Conservation (phyloP, 129 eudicot species). For the Calendula officinalis region DNA sequence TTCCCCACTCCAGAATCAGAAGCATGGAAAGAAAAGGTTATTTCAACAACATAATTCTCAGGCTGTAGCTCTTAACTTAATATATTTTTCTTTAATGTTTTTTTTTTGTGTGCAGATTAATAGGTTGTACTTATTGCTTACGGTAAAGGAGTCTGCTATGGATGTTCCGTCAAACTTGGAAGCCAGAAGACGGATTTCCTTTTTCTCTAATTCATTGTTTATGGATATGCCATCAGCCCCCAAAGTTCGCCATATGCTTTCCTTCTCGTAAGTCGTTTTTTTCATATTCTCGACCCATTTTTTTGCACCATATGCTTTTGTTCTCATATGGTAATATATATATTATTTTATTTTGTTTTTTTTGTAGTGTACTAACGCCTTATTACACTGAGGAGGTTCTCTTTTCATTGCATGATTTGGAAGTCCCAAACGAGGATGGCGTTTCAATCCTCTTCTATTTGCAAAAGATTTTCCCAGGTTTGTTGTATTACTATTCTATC, state of each 20-base stretch:
- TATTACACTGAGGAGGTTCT: slow-evolving; percentile 26
- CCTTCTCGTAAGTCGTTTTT: slow-evolving; percentile 15
- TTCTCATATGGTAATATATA: too few relatives aligned
- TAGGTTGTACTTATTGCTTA: slow-evolving; percentile 26
- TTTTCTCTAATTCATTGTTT: slow-evolving; percentile 66
- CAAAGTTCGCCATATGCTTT: slow-evolving; percentile 28
- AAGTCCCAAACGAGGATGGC: slow-evolving; percentile 84
- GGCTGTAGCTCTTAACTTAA: background rate
- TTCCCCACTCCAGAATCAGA: background rate
- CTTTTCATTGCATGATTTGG: slow-evolving; percentile 61
- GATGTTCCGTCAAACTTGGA: slow-evolving; percentile 33
- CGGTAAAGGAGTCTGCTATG: slow-evolving; percentile 32
- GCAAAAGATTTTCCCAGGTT: slow-evolving; percentile 85
- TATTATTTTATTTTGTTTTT: slow-evolving; percentile 1
- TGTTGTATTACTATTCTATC: background rate
- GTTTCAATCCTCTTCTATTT: slow-evolving; percentile 66
- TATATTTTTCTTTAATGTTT: background rate
- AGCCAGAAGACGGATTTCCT: slow-evolving; percentile 30
- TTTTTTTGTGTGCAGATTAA: slow-evolving; percentile 20
- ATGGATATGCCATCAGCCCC: slow-evolving; percentile 38
- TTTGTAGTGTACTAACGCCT: slow-evolving; percentile 55
- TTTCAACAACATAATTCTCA: too few relatives aligned
- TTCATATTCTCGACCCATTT: too few relatives aligned
- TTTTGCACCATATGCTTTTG: too few relatives aligned
- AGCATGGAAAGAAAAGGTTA: background rate